Evolutionary conservation across 2,329 filamentous ascomycete species (phyloP), one percentile per base, ranked within the genome.

Genomic region (Calonectria hawksworthii): DNA sequence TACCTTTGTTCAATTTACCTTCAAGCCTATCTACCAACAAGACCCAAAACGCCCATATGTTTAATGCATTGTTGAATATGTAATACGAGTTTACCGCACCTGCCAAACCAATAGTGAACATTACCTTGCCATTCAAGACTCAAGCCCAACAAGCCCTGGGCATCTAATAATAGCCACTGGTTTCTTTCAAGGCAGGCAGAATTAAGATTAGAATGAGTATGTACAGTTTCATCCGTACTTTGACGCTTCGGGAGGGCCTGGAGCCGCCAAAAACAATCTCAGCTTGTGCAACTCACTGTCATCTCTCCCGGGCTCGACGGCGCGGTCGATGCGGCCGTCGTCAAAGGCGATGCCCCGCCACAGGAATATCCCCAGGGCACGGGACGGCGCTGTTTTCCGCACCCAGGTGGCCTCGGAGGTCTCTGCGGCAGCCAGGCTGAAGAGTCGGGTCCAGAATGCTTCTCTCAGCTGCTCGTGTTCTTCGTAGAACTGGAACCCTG

Each of bases 331-430:
- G 38, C 82, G 84, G 0, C 92, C 92, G 30, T 91, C 87, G 80
- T 93, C 92, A 82, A 92, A 93, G 3, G 91, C 91, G 79, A 91
- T 91, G 0, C 91, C 92, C 81, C 90, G 87, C 92, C 92, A 93
- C 3, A 93, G 85, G 23, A 93, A 74, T 8, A 93, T 86, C 0
- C 92, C 92, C 23, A 93, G 77, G 4, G 81, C 86, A 80, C 85
- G 87, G 16, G 83, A 79, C 16, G 83, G 50, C 2, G 84, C 74
- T 18, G 73, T 66, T 6, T 76, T 73, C 13, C 82, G 72, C 16
- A 70, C 21, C 66, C 67, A 66, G 4, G 30, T n/a, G 2, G 30
- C 26, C 38, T 52, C 47, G 4, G 16, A 34, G 18, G 34, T 32
- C 16, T 38, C 41, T 2, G 44, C 26, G 18, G 74, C 32, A 6